These are phyloP conservation scores for Scheffersomyces lignosus DNA, from an alignment of 805 yeast species.

Conservation along the genomic window DNA sequence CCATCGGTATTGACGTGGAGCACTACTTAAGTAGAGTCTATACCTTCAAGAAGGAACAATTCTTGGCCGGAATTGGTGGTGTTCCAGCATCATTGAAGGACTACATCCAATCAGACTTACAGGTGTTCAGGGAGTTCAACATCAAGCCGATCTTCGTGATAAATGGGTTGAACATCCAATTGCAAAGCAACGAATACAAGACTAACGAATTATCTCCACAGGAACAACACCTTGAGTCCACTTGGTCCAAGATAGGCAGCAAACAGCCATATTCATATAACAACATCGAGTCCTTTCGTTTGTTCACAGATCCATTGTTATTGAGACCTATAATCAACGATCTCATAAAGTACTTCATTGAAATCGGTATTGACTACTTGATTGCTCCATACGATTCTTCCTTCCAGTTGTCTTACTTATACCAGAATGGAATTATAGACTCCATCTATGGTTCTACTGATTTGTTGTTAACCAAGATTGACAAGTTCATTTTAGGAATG, in stretches of 20 bases:
- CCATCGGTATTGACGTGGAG: constrained; percentile 81
- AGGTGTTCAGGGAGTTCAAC: constrained; percentile 55
- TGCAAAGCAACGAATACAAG: constrained; percentile 32
- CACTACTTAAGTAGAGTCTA: constrained; percentile 70
- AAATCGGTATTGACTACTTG: constrained; percentile 59
- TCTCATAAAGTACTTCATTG: constrained; percentile 57
- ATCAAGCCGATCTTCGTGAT: constrained; percentile 82
- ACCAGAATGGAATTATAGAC: constrained; percentile 57
- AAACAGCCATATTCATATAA: constrained; percentile 21
- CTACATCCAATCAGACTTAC: constrained; percentile 61
- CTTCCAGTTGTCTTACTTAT: constrained; percentile 74
- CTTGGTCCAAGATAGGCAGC: constrained; percentile 38
- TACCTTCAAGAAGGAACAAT: constrained; percentile 64
- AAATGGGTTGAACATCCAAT: constrained; percentile 58
- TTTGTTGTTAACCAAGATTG: constrained; percentile 60
- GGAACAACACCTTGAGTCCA: constrained; percentile 39
- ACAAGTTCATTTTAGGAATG: constrained; percentile 70
- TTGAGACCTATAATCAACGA: constrained; percentile 52
- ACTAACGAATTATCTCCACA: constrained; percentile 37
- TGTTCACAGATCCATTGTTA: constrained; percentile 49
- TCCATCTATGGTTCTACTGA: constrained; percentile 86
- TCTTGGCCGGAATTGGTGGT: constrained; percentile 78
- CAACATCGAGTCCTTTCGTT: constrained; percentile 51
- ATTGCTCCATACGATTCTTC: constrained; percentile 84
- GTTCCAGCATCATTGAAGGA: constrained; percentile 62